phyloP scores from a whole-genome alignment of 768 basidiomycete genomes.

The Pulveroboletus sp. region DNA sequence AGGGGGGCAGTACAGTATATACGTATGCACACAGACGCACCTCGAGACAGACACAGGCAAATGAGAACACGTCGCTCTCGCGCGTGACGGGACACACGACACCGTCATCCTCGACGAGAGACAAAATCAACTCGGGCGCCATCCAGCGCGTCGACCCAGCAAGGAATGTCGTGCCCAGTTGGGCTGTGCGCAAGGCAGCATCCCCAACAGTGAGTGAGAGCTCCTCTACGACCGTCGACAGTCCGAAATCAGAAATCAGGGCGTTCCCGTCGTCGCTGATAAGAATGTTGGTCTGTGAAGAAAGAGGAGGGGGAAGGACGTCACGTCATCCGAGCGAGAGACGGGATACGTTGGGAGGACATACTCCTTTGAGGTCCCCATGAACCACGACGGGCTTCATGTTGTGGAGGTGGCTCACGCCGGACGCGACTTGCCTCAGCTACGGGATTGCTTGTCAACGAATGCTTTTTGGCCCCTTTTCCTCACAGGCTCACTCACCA shows the following conservation, averaged over 20 bases:
- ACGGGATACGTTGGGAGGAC: neutral
- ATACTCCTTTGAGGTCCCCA: slow-evolving; percentile 58
- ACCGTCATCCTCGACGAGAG: slow-evolving; percentile 45
- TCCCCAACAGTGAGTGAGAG: slow-evolving; percentile 31
- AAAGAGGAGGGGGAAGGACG: too few species aligned
- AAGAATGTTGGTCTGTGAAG: slow-evolving; percentile 49
- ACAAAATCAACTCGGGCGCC: slow-evolving; percentile 53
- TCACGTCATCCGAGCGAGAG: neutral
- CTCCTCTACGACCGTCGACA: slow-evolving; percentile 55
- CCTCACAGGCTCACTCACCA: slow-evolving; percentile 35
- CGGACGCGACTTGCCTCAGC: slow-evolving; percentile 53
- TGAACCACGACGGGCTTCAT: slow-evolving; percentile 52
- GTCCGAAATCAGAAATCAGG: slow-evolving; percentile 58
- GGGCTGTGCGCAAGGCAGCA: slow-evolving; percentile 17
- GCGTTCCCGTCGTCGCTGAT: slow-evolving; percentile 47
- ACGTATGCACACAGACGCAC: slow-evolving; percentile 25
- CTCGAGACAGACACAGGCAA: slow-evolving; percentile 56
- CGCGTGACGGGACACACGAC: slow-evolving; percentile 42
- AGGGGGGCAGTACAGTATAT: neutral
- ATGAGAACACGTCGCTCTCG: slow-evolving; percentile 56
- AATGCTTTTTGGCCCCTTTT: neutral
- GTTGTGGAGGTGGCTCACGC: slow-evolving; percentile 53
- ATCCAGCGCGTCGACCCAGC: slow-evolving; percentile 36
- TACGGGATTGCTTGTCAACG: slow-evolving; percentile 14
- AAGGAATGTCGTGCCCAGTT: slow-evolving; percentile 28